These are phyloP conservation scores for Jatropha podagrica DNA, from an alignment of 441 rosid species.

Conservation along the genomic window DNA sequence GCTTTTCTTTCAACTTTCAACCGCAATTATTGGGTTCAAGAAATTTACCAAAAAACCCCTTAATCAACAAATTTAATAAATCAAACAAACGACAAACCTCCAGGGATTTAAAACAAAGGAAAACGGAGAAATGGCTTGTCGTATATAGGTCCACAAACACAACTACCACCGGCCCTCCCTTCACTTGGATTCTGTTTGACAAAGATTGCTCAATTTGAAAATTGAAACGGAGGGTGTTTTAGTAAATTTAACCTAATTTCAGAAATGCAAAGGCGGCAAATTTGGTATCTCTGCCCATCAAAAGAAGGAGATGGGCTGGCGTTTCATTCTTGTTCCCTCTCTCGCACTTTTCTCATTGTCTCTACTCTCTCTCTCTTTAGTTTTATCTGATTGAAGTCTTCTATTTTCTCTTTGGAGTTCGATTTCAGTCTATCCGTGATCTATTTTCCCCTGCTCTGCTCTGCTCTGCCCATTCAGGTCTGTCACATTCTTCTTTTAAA, in stretches of 20 bases:
- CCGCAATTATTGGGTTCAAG: background rate
- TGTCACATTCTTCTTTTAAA: background rate
- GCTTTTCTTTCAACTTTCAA: background rate
- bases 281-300: constrained; percentile 11
- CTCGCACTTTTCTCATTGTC: constrained; percentile 31
- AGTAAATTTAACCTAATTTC: constrained; percentile 1
- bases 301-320: background rate
- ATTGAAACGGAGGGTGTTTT: constrained; percentile 8
- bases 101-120: background rate
- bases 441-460: background rate
- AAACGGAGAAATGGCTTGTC: background rate
- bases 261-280: constrained; percentile 31
- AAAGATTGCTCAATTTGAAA: constrained; percentile 14
- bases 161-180: background rate
- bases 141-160: background rate
- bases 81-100: background rate
- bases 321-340: constrained; percentile 16
- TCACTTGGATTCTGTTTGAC: background rate
- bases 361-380: constrained; percentile 10
- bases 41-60: background rate
- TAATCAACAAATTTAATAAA: background rate
- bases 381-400: background rate
- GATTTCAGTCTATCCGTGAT: background rate
- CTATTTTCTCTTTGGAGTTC: background rate
- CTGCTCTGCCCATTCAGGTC: background rate